Base-by-base conservation (phyloP, 352 stramenopile species). In the Phytopythium oedochilum region DNA sequence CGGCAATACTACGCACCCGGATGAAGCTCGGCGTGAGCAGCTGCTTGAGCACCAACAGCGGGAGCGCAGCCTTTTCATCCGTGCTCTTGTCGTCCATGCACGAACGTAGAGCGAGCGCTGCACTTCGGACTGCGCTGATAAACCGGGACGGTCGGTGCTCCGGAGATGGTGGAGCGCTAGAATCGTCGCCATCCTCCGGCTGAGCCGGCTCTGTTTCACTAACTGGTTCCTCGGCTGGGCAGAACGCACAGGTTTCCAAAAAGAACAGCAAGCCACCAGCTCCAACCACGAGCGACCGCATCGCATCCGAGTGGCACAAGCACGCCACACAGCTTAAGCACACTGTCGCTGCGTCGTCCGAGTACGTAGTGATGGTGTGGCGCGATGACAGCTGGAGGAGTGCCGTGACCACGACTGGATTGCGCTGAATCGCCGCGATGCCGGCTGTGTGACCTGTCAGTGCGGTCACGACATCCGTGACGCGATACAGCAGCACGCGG, bases 1-100 rank as follows among this genome's bases (percentile, higher is more conserved):
- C 14, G 39, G 22, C 34, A 22, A 28, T 2, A 25, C 11, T 29
- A 61, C 66, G 22, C 64, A 92, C 83, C 55, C 79, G 70, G 49
- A 92, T 67, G 50, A 94, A 83, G 31, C 83, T 88, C 49, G 83
- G 85, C 9, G 83, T 92, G 47, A 92, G 60, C 25, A 94, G 66
- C 54, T 94, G 85, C 60, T 82, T 78, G 22, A 94, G 60, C 22
- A 92, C 80, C 62, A 81, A 76, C n/a, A 62, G 69, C 9, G 68
- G 55, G 22, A 77, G 48, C 20, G 53, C 55, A 23, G 62, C 34
- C 14, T 25, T 53, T 54, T 72, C 10, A 9, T 44, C 28, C 25
- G 48, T 7, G 57, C 50, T 57, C 23, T 69, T 75, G n/a, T 86
- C 67, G 15, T 56, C 70, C 38, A 91, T 23, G 60, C 76, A 91